Conservation (phyloP, 345 rosid species). For the Gossypioides kirkii region DNA sequence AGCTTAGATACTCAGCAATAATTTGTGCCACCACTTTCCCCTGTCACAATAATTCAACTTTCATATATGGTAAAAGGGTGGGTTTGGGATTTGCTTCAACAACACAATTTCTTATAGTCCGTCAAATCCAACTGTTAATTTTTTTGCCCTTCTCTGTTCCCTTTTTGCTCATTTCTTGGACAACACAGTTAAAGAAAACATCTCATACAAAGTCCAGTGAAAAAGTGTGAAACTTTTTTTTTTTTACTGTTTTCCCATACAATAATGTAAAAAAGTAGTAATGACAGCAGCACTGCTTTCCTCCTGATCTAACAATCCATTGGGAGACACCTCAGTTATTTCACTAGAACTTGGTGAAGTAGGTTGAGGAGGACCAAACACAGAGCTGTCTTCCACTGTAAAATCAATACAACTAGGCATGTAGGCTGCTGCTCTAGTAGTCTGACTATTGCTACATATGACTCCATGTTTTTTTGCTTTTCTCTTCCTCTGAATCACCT, state of each 20-base stretch:
- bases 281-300: constrained; percentile 24
- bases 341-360: constrained; percentile 59
- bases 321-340: constrained; percentile 23
- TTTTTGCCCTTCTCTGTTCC: neutral
- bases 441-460: constrained; percentile 6
- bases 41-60: constrained; percentile 17
- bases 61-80: neutral
- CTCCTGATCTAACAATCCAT: constrained; percentile 30
- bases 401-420: constrained; percentile 25
- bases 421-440: neutral
- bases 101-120: constrained; percentile 19
- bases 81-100: constrained; percentile 19
- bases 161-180: constrained; percentile 10
- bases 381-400: constrained; percentile 32
- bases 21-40: constrained; percentile 16
- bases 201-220: constrained; percentile 7
- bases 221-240: neutral
- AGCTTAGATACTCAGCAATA: constrained; percentile 18
- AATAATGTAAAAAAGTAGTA: constrained; percentile 14
- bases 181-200: constrained; percentile 9
- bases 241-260: constrained; percentile 16
- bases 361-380: constrained; percentile 37
- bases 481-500: constrained; percentile 55
- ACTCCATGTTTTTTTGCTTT: constrained; percentile 23
- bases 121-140: neutral